Base-by-base conservation (phyloP, 2,329 filamentous ascomycete species). In the Verticillium klebahnii region DNA sequence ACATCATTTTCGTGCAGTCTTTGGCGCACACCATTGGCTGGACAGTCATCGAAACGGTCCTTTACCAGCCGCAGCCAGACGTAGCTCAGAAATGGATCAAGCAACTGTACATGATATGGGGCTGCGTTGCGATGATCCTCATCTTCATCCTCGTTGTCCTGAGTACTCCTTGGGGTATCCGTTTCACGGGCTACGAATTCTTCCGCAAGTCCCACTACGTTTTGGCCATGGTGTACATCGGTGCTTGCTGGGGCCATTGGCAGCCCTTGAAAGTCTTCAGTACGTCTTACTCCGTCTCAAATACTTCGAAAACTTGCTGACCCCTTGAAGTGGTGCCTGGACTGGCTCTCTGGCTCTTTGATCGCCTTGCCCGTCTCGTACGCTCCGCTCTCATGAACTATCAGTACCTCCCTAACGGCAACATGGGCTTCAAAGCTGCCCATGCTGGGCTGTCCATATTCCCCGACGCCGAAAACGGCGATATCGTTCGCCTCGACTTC, bases 211-310 rank as follows among this genome's bases (percentile, higher is more conserved):
- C 84, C 0, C 90, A 93, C 70, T 91, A 91, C 67, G 78, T 92
- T 12, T 77, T 92, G 2, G 90, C 89, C 14, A 85, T 89, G 77
- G 72, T 92, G 5, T 93, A 91, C 71, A 84, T 93, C 14, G 90
- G 88, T 4, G 89, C 89, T 2, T 89, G 89, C 73, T 92, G 89
- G 83, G 89, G 83, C 1, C 90, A 93, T 70, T 93, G 90, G 90
- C 72, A 80, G 57, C 77, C 86, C 58, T 77, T 93, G 4, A 80
- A 83, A 56, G 90, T 87, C 70, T 92, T 89, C 76, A 56, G 80
- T 92, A 70, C 79, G 45, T 52, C 19, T 52, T 17, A 3, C 80
- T 82, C 8, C 73, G 82, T 56, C 91, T 88, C 0, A 90, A 90
- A 2, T 91, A 93, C 72, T 90, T 93, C 68, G 86, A 89, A 73